phyloP scores from a whole-genome alignment of 1,284 basidiomycete species.

The Cystobasidiaceae sp. region DNA sequence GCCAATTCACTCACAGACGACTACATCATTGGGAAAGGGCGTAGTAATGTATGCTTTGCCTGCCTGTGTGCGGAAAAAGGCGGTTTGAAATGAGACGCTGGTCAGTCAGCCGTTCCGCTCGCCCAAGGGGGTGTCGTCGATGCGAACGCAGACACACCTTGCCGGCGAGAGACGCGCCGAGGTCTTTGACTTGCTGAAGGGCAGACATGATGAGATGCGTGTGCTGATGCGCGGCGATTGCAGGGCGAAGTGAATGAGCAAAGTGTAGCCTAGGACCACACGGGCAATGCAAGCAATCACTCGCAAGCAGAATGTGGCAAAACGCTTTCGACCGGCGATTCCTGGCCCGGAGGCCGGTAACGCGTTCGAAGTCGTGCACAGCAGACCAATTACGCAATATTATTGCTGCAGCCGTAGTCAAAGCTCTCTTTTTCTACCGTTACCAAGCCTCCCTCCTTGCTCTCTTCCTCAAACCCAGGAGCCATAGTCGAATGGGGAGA shows the following conservation, averaged over 20 bases:
- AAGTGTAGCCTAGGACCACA: too few relatives aligned
- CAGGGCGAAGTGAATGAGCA: background rate
- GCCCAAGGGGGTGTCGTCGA: background rate
- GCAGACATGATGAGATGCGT: slow-evolving; percentile 7
- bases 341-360: too few relatives aligned
- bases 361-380: too few relatives aligned
- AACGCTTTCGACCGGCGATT: background rate
- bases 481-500: background rate
- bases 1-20: slow-evolving; percentile 12
- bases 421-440: too few relatives aligned
- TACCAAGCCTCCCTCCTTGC: too few relatives aligned
- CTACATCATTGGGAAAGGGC: slow-evolving; percentile 27
- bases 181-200: slow-evolving; percentile 18
- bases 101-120: background rate
- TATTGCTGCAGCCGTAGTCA: too few relatives aligned
- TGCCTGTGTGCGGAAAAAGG: background rate
- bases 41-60: slow-evolving; percentile 28
- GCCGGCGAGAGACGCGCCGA: slow-evolving; percentile 19
- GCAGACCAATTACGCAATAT: too few relatives aligned
- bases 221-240: background rate
- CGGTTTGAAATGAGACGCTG: background rate
- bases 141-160: slow-evolving; percentile 1
- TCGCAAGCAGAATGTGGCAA: slow-evolving; percentile 9
- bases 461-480: background rate
- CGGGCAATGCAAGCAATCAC: too few relatives aligned